phyloP scores from a whole-genome alignment of 2,329 filamentous ascomycete species.

The Saccharata proteae region DNA sequence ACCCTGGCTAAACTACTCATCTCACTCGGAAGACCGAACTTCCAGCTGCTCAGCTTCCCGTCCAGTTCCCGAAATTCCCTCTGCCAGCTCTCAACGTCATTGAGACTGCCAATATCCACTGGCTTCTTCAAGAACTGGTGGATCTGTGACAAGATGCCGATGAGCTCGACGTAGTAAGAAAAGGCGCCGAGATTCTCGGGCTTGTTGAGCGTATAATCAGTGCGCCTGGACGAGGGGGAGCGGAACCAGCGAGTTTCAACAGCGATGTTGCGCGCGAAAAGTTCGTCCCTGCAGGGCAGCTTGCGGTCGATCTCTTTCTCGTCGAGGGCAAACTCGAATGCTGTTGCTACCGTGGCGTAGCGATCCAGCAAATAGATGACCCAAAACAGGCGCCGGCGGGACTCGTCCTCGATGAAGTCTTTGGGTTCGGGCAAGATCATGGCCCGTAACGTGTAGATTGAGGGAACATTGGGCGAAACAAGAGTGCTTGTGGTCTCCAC shows the following conservation, averaged over 20 bases:
- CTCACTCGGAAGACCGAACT: conserved; percentile 68
- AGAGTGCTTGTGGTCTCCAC: conserved; percentile 72
- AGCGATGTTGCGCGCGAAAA: conserved; percentile 71
- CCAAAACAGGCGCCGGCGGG: conserved; percentile 76
- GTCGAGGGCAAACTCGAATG: conserved; percentile 81
- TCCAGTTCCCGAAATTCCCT: conserved; percentile 76
- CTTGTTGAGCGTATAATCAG: conserved; percentile 54
- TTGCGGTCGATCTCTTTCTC: conserved; percentile 83
- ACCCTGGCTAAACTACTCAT: conserved; percentile 75
- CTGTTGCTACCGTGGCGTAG: conserved; percentile 81
- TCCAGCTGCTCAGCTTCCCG: conserved; percentile 67
- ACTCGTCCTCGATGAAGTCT: conserved; percentile 84
- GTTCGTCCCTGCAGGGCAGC: conserved; percentile 75
- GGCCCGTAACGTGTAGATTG: conserved; percentile 78
- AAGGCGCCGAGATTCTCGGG: conserved; percentile 79
- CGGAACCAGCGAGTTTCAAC: conserved; percentile 78
- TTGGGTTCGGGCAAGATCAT: conserved; percentile 73
- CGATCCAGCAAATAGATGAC: conserved; percentile 85
- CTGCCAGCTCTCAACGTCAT: conserved; percentile 85
- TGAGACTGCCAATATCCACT: conserved; percentile 72
- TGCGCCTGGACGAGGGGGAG: conserved; percentile 22
- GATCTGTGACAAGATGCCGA: conserved; percentile 76
- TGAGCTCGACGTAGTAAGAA: conserved; percentile 79
- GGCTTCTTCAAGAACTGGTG: conserved; percentile 82
- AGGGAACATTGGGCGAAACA: conserved; percentile 65